Evolutionary conservation across 2,329 filamentous ascomycete species (phyloP), one percentile per base, ranked within the genome.

Genomic region (Bipolaris bicolor): DNA sequence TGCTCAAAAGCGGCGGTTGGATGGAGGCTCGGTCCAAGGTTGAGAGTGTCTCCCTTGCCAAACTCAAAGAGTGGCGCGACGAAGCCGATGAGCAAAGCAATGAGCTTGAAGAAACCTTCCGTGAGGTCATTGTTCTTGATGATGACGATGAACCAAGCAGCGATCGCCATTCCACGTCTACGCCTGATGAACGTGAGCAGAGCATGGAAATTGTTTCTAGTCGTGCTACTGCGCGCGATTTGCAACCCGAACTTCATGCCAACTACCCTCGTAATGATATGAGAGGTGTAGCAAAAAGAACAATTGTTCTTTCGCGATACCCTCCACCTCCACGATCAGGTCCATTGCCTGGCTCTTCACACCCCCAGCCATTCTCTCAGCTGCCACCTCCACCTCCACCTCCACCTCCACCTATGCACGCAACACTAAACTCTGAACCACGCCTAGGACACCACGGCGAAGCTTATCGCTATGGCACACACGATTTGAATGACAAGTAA

Each of bases 71-170:
- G 69, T 89, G 86, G 86, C 80, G 85, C 57, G 86, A 86, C 45
- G 84, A 88, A 69, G 80, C 83, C 9, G 66, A 66, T 44, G 66
- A 68, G 41, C 82, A 84, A 71, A 76, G 82, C 69, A 68, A 79
- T 41, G 83, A 84, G 50, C 76, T 87, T 20, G 85, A 88, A 67
- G 85, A 88, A 63, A 83, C 86, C 29, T 84, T 88, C 51, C 82
- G 84, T 48, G 86, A 88, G 71, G 83, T 87, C 56, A 87, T 88
- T 64, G 82, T 88, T 51, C 83, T 88, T 53, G 85, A 86, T 51
- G 84, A 87, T 66, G 84, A 87, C 63, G 84, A 87, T 51, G 83
- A 85, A 41, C 77, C 78, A 18, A 59, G 60, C 40, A 62, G 61
- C 48, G 78, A 79, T 52, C 73, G 79, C 49, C 77, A 76, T 9